Conservation (phyloP, 768 basidiomycete species). For the Peribolospora kevripleyi region DNA sequence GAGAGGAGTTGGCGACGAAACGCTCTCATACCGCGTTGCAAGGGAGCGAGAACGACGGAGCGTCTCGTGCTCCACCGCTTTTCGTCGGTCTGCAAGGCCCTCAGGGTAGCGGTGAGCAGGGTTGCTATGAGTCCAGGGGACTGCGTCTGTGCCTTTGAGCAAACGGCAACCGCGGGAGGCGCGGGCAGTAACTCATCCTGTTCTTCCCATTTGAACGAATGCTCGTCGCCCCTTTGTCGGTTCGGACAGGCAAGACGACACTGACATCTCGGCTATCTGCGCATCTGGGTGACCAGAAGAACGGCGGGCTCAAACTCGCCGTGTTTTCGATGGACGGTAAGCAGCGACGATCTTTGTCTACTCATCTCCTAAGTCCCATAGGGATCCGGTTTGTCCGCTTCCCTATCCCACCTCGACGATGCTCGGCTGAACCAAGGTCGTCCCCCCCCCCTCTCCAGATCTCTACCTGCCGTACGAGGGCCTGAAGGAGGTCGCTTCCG, state of each 20-base stretch:
- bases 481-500: constrained; percentile 32
- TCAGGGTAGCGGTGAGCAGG: constrained; percentile 42
- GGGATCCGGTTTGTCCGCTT: constrained; percentile 15
- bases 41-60: too few relatives aligned
- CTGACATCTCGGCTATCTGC: constrained; percentile 35
- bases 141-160: neutral
- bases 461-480: constrained; percentile 53
- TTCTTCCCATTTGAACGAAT: neutral
- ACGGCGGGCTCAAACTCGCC: constrained; percentile 11
- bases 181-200: neutral
- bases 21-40: too few relatives aligned
- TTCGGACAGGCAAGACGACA: constrained; percentile 42
- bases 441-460: constrained; percentile 50
- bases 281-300: constrained; percentile 16
- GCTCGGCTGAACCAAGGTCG: constrained; percentile 30
- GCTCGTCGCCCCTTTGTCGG: neutral
- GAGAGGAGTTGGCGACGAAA: too few relatives aligned
- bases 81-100: constrained; percentile 79
- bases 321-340: constrained; percentile 20
- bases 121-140: too few relatives aligned
- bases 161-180: neutral
- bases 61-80: constrained; percentile 27
- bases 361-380: neutral
- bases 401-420: constrained; percentile 31
- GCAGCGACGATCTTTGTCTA: neutral